Conservation (phyloP, 2,329 filamentous ascomycete genomes). For the Trichoderma brevicompactum region DNA sequence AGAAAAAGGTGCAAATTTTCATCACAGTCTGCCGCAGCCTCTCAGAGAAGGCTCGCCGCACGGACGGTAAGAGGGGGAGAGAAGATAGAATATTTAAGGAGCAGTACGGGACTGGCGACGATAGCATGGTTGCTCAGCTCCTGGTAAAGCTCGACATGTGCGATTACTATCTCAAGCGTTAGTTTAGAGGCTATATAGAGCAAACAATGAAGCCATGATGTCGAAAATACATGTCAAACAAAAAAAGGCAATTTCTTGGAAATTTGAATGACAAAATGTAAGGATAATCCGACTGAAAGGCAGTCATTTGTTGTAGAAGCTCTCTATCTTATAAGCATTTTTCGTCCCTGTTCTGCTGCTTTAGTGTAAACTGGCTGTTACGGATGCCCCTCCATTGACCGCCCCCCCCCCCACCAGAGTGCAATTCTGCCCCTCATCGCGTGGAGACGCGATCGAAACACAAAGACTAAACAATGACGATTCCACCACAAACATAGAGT, state of each 20-base stretch:
- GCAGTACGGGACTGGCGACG: slow-evolving; percentile 45
- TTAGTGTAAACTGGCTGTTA: neutral
- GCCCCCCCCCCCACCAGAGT: slow-evolving; percentile 4
- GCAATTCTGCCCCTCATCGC: slow-evolving; percentile 41
- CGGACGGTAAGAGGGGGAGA: slow-evolving; percentile 38
- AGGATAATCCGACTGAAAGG: no score
- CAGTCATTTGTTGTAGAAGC: no score
- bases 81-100: slow-evolving; percentile 42
- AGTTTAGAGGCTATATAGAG: neutral
- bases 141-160: slow-evolving; percentile 73
- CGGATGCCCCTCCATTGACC: slow-evolving; percentile 25
- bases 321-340: no score
- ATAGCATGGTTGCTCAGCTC: slow-evolving; percentile 70
- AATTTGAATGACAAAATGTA: neutral
- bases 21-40: slow-evolving; percentile 71
- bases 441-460: slow-evolving; percentile 35
- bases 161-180: slow-evolving; percentile 59
- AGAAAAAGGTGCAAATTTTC: slow-evolving; percentile 74
- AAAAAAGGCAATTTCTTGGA: neutral
- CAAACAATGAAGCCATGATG: neutral
- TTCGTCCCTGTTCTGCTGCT: neutral
- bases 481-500: neutral
- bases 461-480: slow-evolving; percentile 8
- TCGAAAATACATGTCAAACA: neutral
- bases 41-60: slow-evolving; percentile 63